Percentiles rank a stretch among this genome's conserved stretches.
Evolutionary conservation across 805 yeast species (phyloP).

Genomic region (Clavispora santaluciae): DNA sequence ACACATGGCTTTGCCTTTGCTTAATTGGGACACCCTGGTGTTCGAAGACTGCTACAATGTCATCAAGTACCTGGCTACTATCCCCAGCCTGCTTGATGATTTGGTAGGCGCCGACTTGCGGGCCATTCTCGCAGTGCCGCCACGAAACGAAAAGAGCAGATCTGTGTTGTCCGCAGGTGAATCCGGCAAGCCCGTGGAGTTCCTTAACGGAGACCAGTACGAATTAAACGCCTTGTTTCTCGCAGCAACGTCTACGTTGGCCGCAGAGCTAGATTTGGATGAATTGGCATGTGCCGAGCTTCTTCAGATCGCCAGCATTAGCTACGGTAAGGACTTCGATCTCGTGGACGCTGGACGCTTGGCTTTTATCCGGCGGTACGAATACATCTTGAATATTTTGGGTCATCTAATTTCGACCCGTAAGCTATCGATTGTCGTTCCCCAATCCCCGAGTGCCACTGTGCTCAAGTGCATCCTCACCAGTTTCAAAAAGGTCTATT

Average conservation of each 20-base stretch:
- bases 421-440: conserved; percentile 20
- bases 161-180: conserved; percentile 10
- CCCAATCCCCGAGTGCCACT: not conserved
- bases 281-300: conserved; percentile 73
- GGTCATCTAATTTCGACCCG: conserved; percentile 24
- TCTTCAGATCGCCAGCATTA: conserved; percentile 42
- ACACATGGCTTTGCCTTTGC: not conserved
- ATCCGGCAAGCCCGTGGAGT: conserved; percentile 25
- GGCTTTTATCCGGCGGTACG: conserved; percentile 63
- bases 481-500: conserved; percentile 57
- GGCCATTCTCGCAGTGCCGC: conserved; percentile 28
- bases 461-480: conserved; percentile 42
- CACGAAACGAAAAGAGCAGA: conserved; percentile 24
- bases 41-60: conserved; percentile 14
- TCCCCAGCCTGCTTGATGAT: conserved; percentile 2
- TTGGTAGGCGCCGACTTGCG: conserved; percentile 23
- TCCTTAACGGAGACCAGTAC: conserved; percentile 55
- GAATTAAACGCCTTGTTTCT: conserved; percentile 64
- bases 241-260: conserved; percentile 54
- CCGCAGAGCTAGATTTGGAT: conserved; percentile 51
- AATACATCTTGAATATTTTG: conserved; percentile 66
- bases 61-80: conserved; percentile 6
- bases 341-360: conserved; percentile 61
- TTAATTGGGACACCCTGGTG: conserved; percentile 12
- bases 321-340: conserved; percentile 43